Percentiles rank a stretch among this genome's conserved stretches.
Evolutionary conservation across 768 basidiomycete genomes (phyloP).

Genomic region (Boletus vinaceobasis): DNA sequence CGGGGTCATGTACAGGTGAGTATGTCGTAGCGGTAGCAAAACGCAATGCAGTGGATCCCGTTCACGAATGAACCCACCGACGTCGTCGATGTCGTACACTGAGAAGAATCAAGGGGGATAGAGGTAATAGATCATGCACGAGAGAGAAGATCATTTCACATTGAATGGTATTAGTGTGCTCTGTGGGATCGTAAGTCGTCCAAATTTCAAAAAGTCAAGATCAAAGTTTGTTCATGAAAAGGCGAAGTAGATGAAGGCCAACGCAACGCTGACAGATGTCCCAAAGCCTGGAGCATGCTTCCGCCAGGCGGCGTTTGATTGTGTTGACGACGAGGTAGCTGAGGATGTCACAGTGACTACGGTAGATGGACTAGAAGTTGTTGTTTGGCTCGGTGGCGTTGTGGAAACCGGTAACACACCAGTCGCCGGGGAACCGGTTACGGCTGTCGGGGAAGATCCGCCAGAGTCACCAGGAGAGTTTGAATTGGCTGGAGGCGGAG

Average conservation of each 20-base stretch:
- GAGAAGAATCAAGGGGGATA: neutral
- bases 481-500: neutral
- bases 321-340: slow-evolving; percentile 7
- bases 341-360: slow-evolving; percentile 6
- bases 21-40: slow-evolving; percentile 7
- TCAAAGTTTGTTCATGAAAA: slow-evolving; percentile 20
- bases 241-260: slow-evolving; percentile 14
- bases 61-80: slow-evolving; percentile 8
- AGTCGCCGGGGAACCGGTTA: neutral
- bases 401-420: neutral
- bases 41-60: slow-evolving; percentile 9
- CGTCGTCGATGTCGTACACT: slow-evolving; percentile 21
- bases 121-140: slow-evolving; percentile 16
- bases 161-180: slow-evolving; percentile 9
- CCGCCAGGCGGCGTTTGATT: slow-evolving; percentile 25
- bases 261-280: slow-evolving; percentile 14
- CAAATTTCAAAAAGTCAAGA: slow-evolving; percentile 7
- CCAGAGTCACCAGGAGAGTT: neutral
- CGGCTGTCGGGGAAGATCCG: neutral
- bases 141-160: slow-evolving; percentile 9
- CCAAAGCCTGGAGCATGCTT: slow-evolving; percentile 16
- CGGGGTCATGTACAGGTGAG: slow-evolving; percentile 23
- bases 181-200: slow-evolving; percentile 5
- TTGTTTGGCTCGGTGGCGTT: neutral
- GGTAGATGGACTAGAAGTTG: slow-evolving; percentile 1